Percentiles rank a stretch among this genome's conserved stretches.
These are phyloP conservation scores for Leccinum pallidistipes DNA, from an alignment of 1,284 basidiomycete species.

Conservation along the genomic window DNA sequence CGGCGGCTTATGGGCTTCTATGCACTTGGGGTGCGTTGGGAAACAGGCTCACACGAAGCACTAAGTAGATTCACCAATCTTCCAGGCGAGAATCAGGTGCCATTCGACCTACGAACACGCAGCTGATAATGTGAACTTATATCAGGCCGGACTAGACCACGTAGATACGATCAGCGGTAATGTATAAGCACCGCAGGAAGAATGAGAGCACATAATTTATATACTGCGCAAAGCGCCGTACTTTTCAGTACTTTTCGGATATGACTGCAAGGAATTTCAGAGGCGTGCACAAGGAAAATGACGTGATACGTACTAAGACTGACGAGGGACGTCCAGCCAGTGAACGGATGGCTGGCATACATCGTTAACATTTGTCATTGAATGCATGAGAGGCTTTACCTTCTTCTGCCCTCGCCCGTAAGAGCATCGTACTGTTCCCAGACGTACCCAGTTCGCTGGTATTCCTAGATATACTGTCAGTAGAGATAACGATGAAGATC, in stretches of 20 bases:
- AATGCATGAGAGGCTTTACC: slow-evolving; percentile 44
- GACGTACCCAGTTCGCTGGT: slow-evolving; percentile 87
- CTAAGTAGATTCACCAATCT: background rate
- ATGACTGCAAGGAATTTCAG: slow-evolving; percentile 42
- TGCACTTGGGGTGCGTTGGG: background rate
- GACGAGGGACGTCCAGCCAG: slow-evolving; percentile 88
- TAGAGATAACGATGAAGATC: background rate
- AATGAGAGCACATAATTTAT: background rate
- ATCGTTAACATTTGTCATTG: slow-evolving; percentile 8
- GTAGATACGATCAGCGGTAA: background rate
- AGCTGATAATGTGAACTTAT: background rate
- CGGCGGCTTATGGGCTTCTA: background rate
- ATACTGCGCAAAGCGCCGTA: background rate
- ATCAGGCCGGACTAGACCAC: background rate
- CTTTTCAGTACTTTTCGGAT: slow-evolving; percentile 53
- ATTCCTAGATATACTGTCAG: slow-evolving; percentile 63
- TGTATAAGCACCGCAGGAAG: background rate
- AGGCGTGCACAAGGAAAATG: slow-evolving; percentile 8
- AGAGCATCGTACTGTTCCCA: slow-evolving; percentile 95
- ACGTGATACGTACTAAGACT: slow-evolving; percentile 61
- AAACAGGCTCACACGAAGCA: background rate
- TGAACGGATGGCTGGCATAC: slow-evolving; percentile 79
- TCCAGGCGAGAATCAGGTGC: background rate
- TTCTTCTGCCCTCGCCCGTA: slow-evolving; percentile 82
- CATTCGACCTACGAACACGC: background rate